Evolutionary conservation across 805 yeast genomes (phyloP), one percentile per base, ranked within the genome.

Genomic region (Saturnispora quitensis): DNA sequence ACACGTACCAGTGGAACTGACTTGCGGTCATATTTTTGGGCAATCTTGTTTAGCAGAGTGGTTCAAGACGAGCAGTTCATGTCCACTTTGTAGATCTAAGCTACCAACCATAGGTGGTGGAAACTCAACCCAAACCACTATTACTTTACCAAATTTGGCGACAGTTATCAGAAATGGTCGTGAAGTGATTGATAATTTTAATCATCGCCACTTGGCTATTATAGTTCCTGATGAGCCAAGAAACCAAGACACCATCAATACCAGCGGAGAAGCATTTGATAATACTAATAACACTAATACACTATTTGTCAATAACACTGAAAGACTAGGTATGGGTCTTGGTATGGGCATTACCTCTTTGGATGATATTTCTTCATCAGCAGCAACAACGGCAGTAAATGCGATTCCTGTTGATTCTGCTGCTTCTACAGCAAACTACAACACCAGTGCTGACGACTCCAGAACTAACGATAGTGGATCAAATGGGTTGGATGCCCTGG

Each of bases 21-120:
- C 96, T 0, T 91, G 99, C 66, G 81, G 81, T 8, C 99, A 91
- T 62, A 63, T 81, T 0, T 91, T 93, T 71, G 98, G 99, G 6
- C 75, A 82, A 55, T 76, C 79, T n/a, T 91, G 99, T 70, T 71
- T 89, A 24, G 77, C 73, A 53, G 87, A 84, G 59, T 91, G 99
- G 99, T 76, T 91, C 48, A 77, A 75, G 54, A 69, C 77, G 24
- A 82, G 85, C 59, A 76, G 79, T 31, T 79, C 88, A 2, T 90
- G 98, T 64, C 99, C 99, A 0, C 68, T 91, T 45, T 91, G 99
- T 64, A 80, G 98, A 53, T 72, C 72, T 17, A 70, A 74, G 20
- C 70, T 84, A 54, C 73, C 74, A 51, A 59, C 66, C 17, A 42
- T 50, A 5, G 48, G 47, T 40, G 70, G 65, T 20, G 54, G 45